Conservation (phyloP, 441 rosid species). For the Corymbia calophylla region DNA sequence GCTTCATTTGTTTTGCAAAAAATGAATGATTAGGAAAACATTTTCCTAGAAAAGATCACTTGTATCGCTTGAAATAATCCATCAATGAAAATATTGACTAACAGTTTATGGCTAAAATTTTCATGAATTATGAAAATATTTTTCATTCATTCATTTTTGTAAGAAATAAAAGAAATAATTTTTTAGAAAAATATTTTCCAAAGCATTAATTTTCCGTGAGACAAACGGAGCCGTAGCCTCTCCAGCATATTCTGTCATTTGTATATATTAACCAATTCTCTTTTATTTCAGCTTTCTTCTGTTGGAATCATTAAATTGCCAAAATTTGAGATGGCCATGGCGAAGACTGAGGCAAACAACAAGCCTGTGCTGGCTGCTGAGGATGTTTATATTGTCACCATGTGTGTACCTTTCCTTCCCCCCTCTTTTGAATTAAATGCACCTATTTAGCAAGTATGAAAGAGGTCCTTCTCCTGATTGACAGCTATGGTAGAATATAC, state of each 20-base stretch:
- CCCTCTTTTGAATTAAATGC: not conserved
- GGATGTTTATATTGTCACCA: conserved; percentile 80
- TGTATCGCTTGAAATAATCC: not conserved
- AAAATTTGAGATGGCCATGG: conserved; percentile 93
- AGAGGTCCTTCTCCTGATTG: not conserved
- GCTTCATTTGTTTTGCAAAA: too few relatives aligned
- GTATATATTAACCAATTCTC: conserved; percentile 17
- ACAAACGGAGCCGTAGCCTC: not conserved
- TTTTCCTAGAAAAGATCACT: not conserved
- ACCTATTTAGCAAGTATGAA: not conserved
- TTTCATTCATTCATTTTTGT: not conserved
- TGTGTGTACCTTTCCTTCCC: conserved; percentile 41
- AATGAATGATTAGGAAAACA: too few relatives aligned
- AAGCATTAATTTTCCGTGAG: not conserved
- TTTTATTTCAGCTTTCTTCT: conserved; percentile 73
- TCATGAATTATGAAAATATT: not conserved
- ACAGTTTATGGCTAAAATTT: too few relatives aligned
- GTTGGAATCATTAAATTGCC: conserved; percentile 91
- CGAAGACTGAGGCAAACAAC: conserved; percentile 72
- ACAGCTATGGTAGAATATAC: conserved; percentile 97
- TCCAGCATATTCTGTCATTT: not conserved
- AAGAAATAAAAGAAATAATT: not conserved
- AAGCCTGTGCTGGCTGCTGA: conserved; percentile 90
- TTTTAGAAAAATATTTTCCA: too few relatives aligned
- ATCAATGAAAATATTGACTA: not conserved